A percentile compares a stretch with the other conserved stretches of the same genome.
phyloP scores from a whole-genome alignment of 1,284 basidiomycete genomes.

The Leccinum variabile region DNA sequence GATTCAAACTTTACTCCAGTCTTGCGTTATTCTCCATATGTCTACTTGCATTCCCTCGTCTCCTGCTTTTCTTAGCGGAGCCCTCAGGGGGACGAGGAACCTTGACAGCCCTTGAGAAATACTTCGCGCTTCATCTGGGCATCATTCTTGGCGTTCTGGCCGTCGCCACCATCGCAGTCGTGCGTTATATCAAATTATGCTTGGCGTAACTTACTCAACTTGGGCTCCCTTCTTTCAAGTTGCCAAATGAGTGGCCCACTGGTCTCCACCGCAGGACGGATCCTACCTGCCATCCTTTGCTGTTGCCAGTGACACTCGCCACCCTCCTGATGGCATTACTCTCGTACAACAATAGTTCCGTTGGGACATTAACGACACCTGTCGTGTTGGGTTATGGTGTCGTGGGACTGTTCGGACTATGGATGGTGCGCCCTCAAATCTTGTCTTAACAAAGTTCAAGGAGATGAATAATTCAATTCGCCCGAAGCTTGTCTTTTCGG shows the following conservation, averaged over 20 bases:
- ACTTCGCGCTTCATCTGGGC: slow-evolving; percentile 61
- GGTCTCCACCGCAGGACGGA: slow-evolving; percentile 26
- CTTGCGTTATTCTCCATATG: slow-evolving; percentile 44
- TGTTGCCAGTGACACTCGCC: slow-evolving; percentile 55
- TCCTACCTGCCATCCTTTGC: slow-evolving; percentile 54
- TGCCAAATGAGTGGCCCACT: slow-evolving; percentile 42
- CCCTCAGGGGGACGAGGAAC: slow-evolving; percentile 40
- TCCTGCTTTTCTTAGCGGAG: slow-evolving; percentile 62
- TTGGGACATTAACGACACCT: slow-evolving; percentile 56
- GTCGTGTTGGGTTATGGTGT: slow-evolving; percentile 50
- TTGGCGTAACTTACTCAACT: slow-evolving; percentile 7
- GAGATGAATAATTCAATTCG: slow-evolving; percentile 16
- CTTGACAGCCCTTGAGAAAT: slow-evolving; percentile 66
- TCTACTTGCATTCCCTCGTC: slow-evolving; percentile 55
- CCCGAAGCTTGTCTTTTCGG: slow-evolving; percentile 61
- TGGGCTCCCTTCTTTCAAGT: slow-evolving; percentile 32
- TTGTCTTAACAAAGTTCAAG: slow-evolving; percentile 15
- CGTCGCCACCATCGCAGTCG: slow-evolving; percentile 59
- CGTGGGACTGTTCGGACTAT: slow-evolving; percentile 67
- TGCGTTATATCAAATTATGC: slow-evolving; percentile 28
- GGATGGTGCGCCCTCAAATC: slow-evolving; percentile 55
- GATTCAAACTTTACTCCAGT: slow-evolving; percentile 30
- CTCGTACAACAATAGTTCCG: slow-evolving; percentile 60
- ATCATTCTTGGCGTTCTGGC: slow-evolving; percentile 56
- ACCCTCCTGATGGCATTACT: slow-evolving; percentile 57